These are phyloP conservation scores for Delonix regia DNA, from an alignment of 306 rosid genomes.

Conservation along the genomic window DNA sequence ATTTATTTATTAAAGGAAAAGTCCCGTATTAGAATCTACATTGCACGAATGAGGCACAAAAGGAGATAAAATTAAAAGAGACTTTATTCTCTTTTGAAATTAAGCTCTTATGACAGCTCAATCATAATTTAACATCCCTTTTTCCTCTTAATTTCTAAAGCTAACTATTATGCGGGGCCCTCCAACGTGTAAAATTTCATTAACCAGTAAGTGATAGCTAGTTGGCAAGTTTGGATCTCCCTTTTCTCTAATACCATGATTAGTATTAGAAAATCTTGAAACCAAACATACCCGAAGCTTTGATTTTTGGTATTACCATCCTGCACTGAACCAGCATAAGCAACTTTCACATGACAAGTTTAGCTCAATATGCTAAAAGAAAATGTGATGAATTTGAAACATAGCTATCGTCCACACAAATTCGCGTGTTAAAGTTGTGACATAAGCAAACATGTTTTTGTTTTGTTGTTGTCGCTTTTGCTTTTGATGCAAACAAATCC, in stretches of 20 bases:
- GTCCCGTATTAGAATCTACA: not conserved
- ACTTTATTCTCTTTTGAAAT: not conserved
- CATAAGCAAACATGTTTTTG: constrained; percentile 16
- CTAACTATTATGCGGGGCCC: not conserved
- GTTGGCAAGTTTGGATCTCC: not conserved
- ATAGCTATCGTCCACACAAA: not conserved
- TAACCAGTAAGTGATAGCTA: not conserved
- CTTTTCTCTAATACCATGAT: not conserved
- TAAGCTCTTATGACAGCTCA: not conserved
- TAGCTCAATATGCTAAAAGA: too few relatives aligned
- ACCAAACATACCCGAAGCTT: not conserved
- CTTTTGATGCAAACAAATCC: not conserved
- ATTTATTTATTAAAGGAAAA: not conserved
- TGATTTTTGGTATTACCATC: not conserved
- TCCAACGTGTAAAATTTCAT: not conserved
- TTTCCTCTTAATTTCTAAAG: constrained; percentile 3
- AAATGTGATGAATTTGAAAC: not conserved
- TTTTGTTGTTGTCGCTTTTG: not conserved
- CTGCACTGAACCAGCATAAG: not conserved
- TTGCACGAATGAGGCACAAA: constrained; percentile 7
- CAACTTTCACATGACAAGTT: not conserved
- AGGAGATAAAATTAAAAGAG: not conserved
- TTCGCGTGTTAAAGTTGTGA: constrained; percentile 1
- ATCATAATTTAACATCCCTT: not conserved
- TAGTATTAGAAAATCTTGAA: not conserved